phyloP scores from a whole-genome alignment of 768 basidiomycete species.

The Cyathus striatus region DNA sequence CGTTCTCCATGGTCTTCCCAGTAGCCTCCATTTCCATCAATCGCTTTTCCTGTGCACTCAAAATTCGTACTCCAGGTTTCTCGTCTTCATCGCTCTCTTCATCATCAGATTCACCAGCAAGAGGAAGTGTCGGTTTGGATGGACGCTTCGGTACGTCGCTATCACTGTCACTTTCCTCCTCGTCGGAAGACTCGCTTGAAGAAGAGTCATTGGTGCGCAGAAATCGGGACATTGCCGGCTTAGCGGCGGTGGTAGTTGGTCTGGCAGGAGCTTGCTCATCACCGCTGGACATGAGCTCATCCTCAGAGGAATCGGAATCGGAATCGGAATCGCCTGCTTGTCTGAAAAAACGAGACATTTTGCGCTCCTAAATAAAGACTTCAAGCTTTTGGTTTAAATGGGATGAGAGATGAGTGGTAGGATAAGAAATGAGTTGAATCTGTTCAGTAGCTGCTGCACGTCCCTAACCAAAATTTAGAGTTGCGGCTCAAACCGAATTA shows the following conservation, averaged over 20 bases:
- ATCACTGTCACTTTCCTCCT: conserved; percentile 53
- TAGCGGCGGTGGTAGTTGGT: conserved; percentile 39
- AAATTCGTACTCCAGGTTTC: conserved; percentile 64
- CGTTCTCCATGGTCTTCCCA: conserved; percentile 90
- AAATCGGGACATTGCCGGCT: conserved; percentile 73
- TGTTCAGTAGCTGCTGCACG: no score
- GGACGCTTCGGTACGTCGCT: conserved; percentile 28
- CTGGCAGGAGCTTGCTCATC: conserved; percentile 60
- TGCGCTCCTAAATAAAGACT: no score
- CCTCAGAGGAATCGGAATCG: conserved; percentile 67
- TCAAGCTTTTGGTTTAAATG: no score
- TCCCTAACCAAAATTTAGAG: no score
- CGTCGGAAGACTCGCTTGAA: conserved; percentile 54
- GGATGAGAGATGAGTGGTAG: no score
- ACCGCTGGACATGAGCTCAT: conserved; percentile 73
- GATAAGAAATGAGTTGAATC: no score
- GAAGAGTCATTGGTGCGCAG: conserved; percentile 60
- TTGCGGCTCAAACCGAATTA: no score
- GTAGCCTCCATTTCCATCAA: conserved; percentile 93
- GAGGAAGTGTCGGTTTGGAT: conserved; percentile 1
- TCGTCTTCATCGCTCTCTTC: conserved; percentile 67
- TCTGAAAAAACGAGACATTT: conserved; percentile 89
- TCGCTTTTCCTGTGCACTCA: conserved; percentile 89
- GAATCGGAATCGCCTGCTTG: conserved; percentile 80
- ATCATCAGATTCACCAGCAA: conserved; percentile 37